Conservation (phyloP, 345 rosid genomes). For the Tarenaya hassleriana region DNA sequence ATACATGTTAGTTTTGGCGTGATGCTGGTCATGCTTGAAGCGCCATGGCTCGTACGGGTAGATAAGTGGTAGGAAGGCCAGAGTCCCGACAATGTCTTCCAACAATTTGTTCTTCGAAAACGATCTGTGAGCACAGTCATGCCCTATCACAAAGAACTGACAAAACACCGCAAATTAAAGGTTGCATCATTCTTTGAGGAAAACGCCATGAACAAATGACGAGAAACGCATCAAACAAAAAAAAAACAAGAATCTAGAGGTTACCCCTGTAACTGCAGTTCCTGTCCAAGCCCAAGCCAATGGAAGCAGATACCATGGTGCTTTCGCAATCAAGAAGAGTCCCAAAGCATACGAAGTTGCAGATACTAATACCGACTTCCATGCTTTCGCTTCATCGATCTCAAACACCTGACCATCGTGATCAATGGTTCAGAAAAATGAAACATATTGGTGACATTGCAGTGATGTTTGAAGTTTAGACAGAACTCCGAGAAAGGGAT, state of each 20-base stretch:
- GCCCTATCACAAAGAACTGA: conserved; percentile 97
- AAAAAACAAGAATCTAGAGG: conserved; percentile 18
- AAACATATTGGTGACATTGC: no score
- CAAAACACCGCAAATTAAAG: conserved; percentile 17
- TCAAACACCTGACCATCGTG: conserved; percentile 62
- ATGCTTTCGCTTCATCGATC: conserved; percentile 77
- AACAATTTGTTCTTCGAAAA: conserved; percentile 80
- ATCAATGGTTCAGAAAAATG: background rate
- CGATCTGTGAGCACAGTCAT: conserved; percentile 95
- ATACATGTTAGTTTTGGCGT: conserved; percentile 93
- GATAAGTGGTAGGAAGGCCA: conserved; percentile 78
- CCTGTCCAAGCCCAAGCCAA: conserved; percentile 99
- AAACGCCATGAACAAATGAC: background rate
- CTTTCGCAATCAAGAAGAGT: conserved; percentile 70
- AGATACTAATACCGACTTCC: conserved; percentile 77
- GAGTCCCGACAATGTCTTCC: conserved; percentile 93
- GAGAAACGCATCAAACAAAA: no score
- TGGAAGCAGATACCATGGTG: conserved; percentile 93
- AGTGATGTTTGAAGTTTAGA: no score
- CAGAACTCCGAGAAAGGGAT: no score
- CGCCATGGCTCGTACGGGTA: conserved; percentile 98
- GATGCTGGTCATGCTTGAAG: conserved; percentile 91
- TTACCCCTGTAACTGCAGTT: conserved; percentile 85
- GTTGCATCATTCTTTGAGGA: background rate
- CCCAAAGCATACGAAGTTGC: conserved; percentile 76